Percentiles rank a stretch among this genome's conserved stretches.
Evolutionary conservation across 148 eudicot genomes (phyloP).

Genomic region (Cornus controversa): DNA sequence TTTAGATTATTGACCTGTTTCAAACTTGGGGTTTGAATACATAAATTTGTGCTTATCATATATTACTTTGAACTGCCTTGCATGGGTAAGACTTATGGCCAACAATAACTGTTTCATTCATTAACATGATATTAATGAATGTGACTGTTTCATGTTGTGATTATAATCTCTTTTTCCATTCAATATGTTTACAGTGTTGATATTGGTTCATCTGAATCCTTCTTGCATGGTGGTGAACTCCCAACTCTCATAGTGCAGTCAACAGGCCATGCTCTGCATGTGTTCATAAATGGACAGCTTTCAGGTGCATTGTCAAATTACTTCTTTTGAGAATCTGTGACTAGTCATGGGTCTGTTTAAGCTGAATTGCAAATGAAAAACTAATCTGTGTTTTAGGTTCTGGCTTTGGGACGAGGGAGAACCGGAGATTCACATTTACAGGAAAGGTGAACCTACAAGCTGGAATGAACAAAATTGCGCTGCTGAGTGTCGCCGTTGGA

Average conservation of each 20-base stretch:
- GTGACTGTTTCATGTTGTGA: too few species aligned
- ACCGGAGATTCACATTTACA: conserved; percentile 51
- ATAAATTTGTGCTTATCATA: not conserved
- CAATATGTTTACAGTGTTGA: conserved; percentile 53
- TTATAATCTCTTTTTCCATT: not conserved
- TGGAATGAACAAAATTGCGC: conserved; percentile 68
- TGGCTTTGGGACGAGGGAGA: conserved; percentile 65
- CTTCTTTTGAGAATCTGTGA: not conserved
- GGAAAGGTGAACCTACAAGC: conserved; percentile 59
- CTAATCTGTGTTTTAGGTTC: conserved; percentile 52
- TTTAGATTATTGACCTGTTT: not conserved
- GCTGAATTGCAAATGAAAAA: conserved; percentile 7
- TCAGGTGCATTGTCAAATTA: conserved; percentile 45
- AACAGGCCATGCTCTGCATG: conserved; percentile 83
- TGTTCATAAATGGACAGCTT: conserved; percentile 78
- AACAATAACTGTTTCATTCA: too few species aligned
- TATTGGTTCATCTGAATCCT: conserved; percentile 69
- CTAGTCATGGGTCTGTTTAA: not conserved
- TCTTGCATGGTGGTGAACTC: conserved; percentile 61
- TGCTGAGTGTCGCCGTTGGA: conserved; percentile 90
- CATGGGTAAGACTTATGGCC: not conserved
- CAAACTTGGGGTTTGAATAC: not conserved
- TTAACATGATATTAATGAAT: too few species aligned
- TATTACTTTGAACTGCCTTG: not conserved
- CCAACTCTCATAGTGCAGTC: conserved; percentile 80